Base-by-base conservation (phyloP, 2,329 filamentous ascomycete genomes). In the Clonostachys chloroleuca region DNA sequence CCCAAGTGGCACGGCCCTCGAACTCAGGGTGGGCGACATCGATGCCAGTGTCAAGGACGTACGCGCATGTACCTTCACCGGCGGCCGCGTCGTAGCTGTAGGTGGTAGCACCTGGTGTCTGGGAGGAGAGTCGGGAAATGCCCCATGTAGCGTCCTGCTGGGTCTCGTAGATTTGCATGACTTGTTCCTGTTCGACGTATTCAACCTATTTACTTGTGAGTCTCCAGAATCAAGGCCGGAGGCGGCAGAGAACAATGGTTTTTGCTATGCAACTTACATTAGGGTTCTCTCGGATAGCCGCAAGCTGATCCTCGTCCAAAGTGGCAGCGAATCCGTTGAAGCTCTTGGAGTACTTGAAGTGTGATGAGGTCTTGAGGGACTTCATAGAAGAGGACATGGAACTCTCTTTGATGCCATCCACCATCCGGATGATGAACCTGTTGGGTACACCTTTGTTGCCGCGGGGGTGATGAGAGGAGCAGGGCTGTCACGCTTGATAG, bases 31-130 rank as follows among this genome's bases (percentile, higher is more conserved):
- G 67, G 4, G 53, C 51, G 3, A 54, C 37, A 34, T 53, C 57
- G 51, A 70, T 67, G n/a, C 70, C 70, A 12, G 69, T 68, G 56
- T 73, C 70, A 42, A 74, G 62, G 39, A 73, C 61, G 52, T 73
- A 73, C 20, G 62, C 64, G 34, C 62, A 71, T 7, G 63, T 63
- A 14, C 62, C 66, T 44, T 56, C 52, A 33, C 66, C 69, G 2
- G 64, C 63, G 14, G 49, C 58, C 2, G 56, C 54, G 48, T 69
- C 63, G 50, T 64, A 69, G 44, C 52, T 50, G 53, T 67, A 70
- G 13, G 50, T 50, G 8, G 55, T 57, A 2, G 48, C 44, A 13
- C 55, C 55, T 3, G 57, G 54, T 9, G 30, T 24, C 13, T 55
- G 52, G 56, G 56, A 59, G 14, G 66, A 69, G 43, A 70, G 54